Percentiles rank a stretch among this genome's conserved stretches.
phyloP scores from a whole-genome alignment of 2,329 filamentous ascomycete species.

The Grosmannia serpens region DNA sequence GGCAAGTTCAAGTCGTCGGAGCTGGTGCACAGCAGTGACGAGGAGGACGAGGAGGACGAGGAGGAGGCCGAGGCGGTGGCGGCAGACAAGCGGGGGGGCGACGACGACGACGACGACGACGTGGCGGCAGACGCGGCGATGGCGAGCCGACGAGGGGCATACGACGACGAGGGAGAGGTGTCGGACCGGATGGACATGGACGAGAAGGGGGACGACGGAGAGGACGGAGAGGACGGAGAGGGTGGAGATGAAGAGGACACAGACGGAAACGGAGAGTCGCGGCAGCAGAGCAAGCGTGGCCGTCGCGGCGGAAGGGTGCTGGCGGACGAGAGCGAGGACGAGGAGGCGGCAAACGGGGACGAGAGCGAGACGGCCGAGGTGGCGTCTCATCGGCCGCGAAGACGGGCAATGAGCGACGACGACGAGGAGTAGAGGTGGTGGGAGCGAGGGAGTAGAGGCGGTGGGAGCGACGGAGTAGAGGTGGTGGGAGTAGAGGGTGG shows the following conservation, averaged over 20 bases:
- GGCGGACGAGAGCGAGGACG: conserved; percentile 22
- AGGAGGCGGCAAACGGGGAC: conserved; percentile 9
- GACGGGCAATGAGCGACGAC: conserved; percentile 20
- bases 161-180: conserved; percentile 17
- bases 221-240: background rate
- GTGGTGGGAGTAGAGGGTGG: background rate
- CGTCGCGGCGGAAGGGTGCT: conserved; percentile 11
- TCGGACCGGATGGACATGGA: conserved; percentile 44
- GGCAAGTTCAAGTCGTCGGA: conserved; percentile 79
- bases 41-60: conserved; percentile 25
- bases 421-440: conserved; percentile 10
- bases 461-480: no score
- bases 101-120: conserved; percentile 21
- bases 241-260: conserved; percentile 1
- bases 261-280: background rate
- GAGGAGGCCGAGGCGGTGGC: conserved; percentile 36
- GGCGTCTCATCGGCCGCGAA: conserved; percentile 17
- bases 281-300: conserved; percentile 9
- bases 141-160: conserved; percentile 14
- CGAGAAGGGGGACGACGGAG: conserved; percentile 13
- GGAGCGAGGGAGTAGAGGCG: background rate
- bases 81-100: conserved; percentile 36
- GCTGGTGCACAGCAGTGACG: conserved; percentile 68
- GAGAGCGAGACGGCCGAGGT: no score
- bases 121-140: conserved; percentile 25